Conservation (phyloP, 805 yeast genomes). For the Ogataea nonfermentans region DNA sequence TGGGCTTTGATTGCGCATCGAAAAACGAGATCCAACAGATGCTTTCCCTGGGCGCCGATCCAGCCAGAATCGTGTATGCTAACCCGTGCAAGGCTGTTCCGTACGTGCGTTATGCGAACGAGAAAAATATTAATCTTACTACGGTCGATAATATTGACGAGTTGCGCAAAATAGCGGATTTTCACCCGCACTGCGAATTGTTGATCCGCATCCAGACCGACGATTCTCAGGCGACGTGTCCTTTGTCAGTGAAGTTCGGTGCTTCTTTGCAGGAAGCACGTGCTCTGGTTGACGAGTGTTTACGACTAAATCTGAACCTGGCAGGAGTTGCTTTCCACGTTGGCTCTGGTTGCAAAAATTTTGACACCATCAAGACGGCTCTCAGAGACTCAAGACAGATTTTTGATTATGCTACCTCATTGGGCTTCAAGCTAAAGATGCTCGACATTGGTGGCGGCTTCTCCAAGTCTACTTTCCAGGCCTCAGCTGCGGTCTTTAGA, state of each 20-base stretch:
- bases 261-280: slow-evolving; percentile 58
- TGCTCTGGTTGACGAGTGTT: slow-evolving; percentile 58
- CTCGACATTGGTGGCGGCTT: slow-evolving; percentile 96
- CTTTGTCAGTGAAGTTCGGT: slow-evolving; percentile 86
- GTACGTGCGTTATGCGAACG: slow-evolving; percentile 69
- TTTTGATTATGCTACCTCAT: slow-evolving; percentile 54
- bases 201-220: slow-evolving; percentile 85
- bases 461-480: slow-evolving; percentile 54
- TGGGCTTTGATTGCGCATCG: slow-evolving; percentile 92
- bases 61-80: slow-evolving; percentile 78
- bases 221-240: slow-evolving; percentile 83
- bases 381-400: slow-evolving; percentile 65
- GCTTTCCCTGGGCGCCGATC: slow-evolving; percentile 57
- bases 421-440: slow-evolving; percentile 46
- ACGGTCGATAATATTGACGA: slow-evolving; percentile 91
- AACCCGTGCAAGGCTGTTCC: slow-evolving; percentile 93
- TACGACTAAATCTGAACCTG: slow-evolving; percentile 58
- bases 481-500: slow-evolving; percentile 57
- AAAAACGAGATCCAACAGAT: slow-evolving; percentile 74
- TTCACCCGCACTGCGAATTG: slow-evolving; percentile 67
- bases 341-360: slow-evolving; percentile 89
- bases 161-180: slow-evolving; percentile 64
- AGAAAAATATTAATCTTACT: slow-evolving; percentile 58
- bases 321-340: slow-evolving; percentile 93
- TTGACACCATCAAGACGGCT: slow-evolving; percentile 64